Percentiles rank a stretch among this genome's conserved stretches.
Conservation (phyloP, 768 basidiomycete genomes). For the Termitomyces sp. region DNA sequence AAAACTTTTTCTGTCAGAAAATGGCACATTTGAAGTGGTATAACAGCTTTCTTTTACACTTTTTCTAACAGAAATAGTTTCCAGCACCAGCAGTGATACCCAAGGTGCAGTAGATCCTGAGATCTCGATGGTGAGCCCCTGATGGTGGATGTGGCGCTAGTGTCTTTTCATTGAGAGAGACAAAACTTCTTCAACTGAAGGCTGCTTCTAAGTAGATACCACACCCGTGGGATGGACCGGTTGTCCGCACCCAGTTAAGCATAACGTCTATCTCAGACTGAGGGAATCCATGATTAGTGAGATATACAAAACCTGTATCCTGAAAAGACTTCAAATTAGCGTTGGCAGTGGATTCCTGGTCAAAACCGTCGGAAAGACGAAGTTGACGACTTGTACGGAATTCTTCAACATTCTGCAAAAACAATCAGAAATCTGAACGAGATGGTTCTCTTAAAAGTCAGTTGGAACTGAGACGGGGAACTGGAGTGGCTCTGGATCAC, state of each 20-base stretch:
- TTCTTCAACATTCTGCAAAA: not conserved
- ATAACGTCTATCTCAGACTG: constrained; percentile 30
- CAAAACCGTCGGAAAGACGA: constrained; percentile 35
- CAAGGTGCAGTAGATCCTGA: constrained; percentile 20
- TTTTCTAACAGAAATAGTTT: too few relatives aligned
- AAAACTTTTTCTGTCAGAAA: too few relatives aligned
- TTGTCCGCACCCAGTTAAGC: constrained; percentile 34
- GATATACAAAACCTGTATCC: constrained; percentile 47
- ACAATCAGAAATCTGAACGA: too few relatives aligned
- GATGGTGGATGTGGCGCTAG: constrained; percentile 41
- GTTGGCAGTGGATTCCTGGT: too few relatives aligned
- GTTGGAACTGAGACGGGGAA: too few relatives aligned
- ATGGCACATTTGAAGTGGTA: too few relatives aligned
- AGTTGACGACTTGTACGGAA: constrained; percentile 33
- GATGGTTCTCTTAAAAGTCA: too few relatives aligned
- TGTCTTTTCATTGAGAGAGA: constrained; percentile 32
- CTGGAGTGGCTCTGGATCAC: too few relatives aligned
- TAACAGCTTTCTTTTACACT: too few relatives aligned
- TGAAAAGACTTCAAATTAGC: too few relatives aligned
- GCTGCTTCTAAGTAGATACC: not conserved
- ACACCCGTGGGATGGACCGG: too few relatives aligned
- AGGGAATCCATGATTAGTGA: constrained; percentile 37
- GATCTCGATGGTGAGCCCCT: constrained; percentile 39
- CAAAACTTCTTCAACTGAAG: constrained; percentile 35
- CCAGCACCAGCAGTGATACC: too few relatives aligned